phyloP scores from a whole-genome alignment of 2,329 filamentous ascomycete species.

The Elsinoe fawcettii region DNA sequence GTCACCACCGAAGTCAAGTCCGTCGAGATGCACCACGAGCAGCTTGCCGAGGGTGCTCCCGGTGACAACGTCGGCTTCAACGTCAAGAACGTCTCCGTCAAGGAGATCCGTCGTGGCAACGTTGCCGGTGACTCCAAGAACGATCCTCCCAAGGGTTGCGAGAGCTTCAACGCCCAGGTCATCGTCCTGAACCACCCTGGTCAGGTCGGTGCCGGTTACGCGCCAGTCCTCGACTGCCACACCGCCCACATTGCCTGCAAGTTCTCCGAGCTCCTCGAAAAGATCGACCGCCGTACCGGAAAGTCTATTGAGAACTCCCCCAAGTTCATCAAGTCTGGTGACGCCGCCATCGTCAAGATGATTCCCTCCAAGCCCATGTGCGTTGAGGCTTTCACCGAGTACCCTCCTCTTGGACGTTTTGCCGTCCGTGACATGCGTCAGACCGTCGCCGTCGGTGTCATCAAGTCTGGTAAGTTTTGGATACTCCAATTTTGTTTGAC shows the following conservation, averaged over 20 bases:
- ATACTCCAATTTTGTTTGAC: constrained; percentile 22
- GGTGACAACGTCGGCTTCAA: constrained; percentile 99
- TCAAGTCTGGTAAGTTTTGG: constrained; percentile 75
- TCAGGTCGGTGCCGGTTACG: constrained; percentile 98
- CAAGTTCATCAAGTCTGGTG: constrained; percentile 99
- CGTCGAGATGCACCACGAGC: constrained; percentile 99
- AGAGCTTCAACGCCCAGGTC: constrained; percentile 99
- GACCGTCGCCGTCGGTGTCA: constrained; percentile 89
- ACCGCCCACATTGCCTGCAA: constrained; percentile 99
- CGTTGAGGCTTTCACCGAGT: constrained; percentile 99
- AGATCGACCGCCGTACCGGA: constrained; percentile 99
- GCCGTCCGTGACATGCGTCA: constrained; percentile 95
- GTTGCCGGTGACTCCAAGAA: constrained; percentile 99
- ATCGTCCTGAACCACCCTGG: constrained; percentile 99
- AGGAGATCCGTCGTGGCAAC: constrained; percentile 99
- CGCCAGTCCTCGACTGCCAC: constrained; percentile 99
- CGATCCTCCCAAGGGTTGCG: constrained; percentile 82
- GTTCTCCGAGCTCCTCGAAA: constrained; percentile 98
- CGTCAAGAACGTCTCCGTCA: constrained; percentile 99
- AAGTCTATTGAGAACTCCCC: constrained; percentile 86
- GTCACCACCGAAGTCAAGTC: constrained; percentile 99
- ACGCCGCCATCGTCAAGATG: constrained; percentile 99
- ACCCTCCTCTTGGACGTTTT: constrained; percentile 99
- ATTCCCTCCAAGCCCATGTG: constrained; percentile 99
- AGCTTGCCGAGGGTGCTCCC: constrained; percentile 87